Conservation (phyloP, 345 rosid genomes). For the Euphorbia tirucalli region DNA sequence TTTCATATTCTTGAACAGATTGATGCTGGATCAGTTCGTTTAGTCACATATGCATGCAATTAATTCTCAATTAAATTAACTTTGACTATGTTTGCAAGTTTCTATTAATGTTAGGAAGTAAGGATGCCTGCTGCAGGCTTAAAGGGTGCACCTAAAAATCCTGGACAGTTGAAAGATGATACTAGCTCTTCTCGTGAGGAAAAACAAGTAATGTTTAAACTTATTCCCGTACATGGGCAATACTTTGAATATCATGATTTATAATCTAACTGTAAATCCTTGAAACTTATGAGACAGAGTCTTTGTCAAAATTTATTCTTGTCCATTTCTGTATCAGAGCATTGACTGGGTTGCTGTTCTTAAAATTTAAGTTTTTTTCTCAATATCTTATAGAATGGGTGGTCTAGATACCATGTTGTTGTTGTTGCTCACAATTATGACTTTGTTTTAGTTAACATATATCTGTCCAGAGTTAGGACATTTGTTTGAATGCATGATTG, state of each 20-base stretch:
- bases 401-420: background rate
- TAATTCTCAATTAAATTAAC: slow-evolving; percentile 10
- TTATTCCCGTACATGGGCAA: background rate
- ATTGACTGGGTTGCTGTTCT: background rate
- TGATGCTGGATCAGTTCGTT: slow-evolving; percentile 3
- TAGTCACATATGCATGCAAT: background rate
- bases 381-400: background rate
- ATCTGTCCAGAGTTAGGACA: background rate
- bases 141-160: slow-evolving; percentile 69
- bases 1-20: background rate
- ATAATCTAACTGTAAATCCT: background rate
- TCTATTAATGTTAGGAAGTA: slow-evolving; percentile 69
- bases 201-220: slow-evolving; percentile 55
- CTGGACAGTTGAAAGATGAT: slow-evolving; percentile 78
- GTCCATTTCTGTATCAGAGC: background rate
- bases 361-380: background rate
- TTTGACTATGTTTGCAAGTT: background rate
- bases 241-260: background rate
- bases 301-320: background rate
- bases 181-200: slow-evolving; percentile 83
- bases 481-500: background rate
- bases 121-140: slow-evolving; percentile 98
- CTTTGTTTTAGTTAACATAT: background rate
- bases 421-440: background rate
- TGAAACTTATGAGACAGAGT: background rate